Base-by-base conservation (phyloP, 2,329 filamentous ascomycete species). In the Monilinia aucupariae region DNA sequence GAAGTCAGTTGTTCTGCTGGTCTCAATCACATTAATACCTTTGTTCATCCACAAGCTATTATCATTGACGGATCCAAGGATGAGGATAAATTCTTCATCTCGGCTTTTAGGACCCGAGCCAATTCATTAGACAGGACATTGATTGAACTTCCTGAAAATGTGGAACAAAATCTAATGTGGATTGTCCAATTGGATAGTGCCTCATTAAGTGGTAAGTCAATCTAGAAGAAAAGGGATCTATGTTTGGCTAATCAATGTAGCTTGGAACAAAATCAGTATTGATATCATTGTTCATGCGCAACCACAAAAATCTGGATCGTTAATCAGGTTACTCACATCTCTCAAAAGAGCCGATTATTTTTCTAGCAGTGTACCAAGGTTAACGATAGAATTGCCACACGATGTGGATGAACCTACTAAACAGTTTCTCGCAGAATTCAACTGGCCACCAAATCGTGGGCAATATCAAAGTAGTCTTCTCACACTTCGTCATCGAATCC, bases 281-380 rank as follows among this genome's bases (percentile, higher is more conserved):
- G 91, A 97, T 67, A 90, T 99, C 60, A 75, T 97, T 15, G 84
- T 97, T 10, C 90, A 96, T 64, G 91, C 90, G 1, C 82, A 86
- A 8, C 77, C 85, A 3, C 81, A 81, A 10, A 86, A 88, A 25
- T 87, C 90, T 2, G 92, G 90, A 13, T 89, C 87, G 58, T 74
- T 97, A 37, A 83, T 91, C 58, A 82, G 91, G 62, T 80, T 97
- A 39, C 81, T 99, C 4, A 82, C 83, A 64, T 96, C 92, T 5
- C 80, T 99, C 32, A 80, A 83, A 66, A 78, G 79, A 9, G 91
- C 90, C 6, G 91, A 97, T 72, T 93, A 92, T 72, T 82, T 85
- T 53, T 87, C 88, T 0, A 79, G 88, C 49, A 78, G 82, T 1
- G 77, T 83, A 2, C 92, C 92, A 3, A 86, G 89, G 66, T 78